Conservation (phyloP, 768 basidiomycete species). For the Zangia roseola region DNA sequence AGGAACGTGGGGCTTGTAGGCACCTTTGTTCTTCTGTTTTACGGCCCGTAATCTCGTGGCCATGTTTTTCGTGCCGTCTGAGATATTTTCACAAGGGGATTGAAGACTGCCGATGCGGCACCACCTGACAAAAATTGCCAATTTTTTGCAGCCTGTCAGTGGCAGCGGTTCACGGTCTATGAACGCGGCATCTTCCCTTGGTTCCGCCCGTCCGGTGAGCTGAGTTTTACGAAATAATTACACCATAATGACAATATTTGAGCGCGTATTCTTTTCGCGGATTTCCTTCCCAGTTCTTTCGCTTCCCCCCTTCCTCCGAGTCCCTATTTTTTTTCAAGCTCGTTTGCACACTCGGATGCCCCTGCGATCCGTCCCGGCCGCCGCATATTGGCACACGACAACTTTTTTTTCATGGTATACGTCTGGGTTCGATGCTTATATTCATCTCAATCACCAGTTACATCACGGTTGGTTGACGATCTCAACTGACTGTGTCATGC, state of each 20-base stretch:
- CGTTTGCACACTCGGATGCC: neutral
- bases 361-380: slow-evolving; percentile 3
- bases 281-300: slow-evolving; percentile 7
- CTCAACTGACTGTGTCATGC: slow-evolving; percentile 17
- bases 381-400: neutral
- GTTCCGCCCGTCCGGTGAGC: slow-evolving; percentile 23
- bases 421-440: slow-evolving; percentile 9
- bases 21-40: neutral
- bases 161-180: slow-evolving; percentile 13
- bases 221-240: slow-evolving; percentile 34
- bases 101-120: slow-evolving; percentile 1
- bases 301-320: slow-evolving; percentile 2
- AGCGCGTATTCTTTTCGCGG: slow-evolving; percentile 9
- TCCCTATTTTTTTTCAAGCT: slow-evolving; percentile 2
- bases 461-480: slow-evolving; percentile 20
- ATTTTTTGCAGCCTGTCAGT: slow-evolving; percentile 13
- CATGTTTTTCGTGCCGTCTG: slow-evolving; percentile 7
- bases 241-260: slow-evolving; percentile 23
- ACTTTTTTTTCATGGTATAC: neutral
- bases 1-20: neutral
- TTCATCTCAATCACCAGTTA: slow-evolving; percentile 10
- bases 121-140: slow-evolving; percentile 16
- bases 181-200: slow-evolving; percentile 13
- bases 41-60: neutral
- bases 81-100: slow-evolving; percentile 8